These are phyloP conservation scores for Trichothecium sympodiale DNA, from an alignment of 2,329 filamentous ascomycete species.

Conservation along the genomic window DNA sequence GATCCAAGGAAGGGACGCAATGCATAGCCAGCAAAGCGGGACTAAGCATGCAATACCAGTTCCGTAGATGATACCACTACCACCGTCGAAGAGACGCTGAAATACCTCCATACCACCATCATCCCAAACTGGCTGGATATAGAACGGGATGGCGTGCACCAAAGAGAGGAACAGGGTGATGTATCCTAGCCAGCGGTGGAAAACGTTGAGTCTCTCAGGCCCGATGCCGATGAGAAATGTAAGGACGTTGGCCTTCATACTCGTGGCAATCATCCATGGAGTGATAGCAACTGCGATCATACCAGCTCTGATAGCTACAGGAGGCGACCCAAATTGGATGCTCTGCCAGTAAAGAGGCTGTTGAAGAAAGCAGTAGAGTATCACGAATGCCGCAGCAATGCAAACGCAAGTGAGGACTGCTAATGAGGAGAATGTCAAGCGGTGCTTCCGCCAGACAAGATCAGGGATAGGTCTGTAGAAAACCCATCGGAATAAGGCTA, in stretches of 20 bases:
- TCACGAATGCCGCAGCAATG: constrained; percentile 59
- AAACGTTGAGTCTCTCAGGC: constrained; percentile 81
- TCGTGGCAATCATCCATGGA: constrained; percentile 83
- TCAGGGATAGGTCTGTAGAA: constrained; percentile 82
- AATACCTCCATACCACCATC: constrained; percentile 64
- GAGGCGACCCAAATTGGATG: constrained; percentile 78
- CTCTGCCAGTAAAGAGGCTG: constrained; percentile 85
- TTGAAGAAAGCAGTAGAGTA: constrained; percentile 75
- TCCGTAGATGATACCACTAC: constrained; percentile 66
- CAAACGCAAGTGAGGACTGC: constrained; percentile 59
- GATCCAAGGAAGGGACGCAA: constrained; percentile 72
- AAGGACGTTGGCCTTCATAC: constrained; percentile 84
- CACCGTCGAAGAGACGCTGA: constrained; percentile 53
- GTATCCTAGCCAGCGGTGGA: constrained; percentile 88
- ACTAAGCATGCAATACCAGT: constrained; percentile 75
- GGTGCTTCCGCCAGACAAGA: constrained; percentile 53
- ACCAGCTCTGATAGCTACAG: constrained; percentile 73
- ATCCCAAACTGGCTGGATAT: constrained; percentile 78
- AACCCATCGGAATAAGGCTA: constrained; percentile 78
- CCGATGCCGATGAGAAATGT: constrained; percentile 80
- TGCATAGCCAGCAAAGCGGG: constrained; percentile 70
- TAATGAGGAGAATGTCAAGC: constrained; percentile 72
- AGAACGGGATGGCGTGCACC: constrained; percentile 81
- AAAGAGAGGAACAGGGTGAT: constrained; percentile 73
- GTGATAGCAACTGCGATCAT: constrained; percentile 90